A percentile compares a stretch with the other conserved stretches of the same genome.
These are phyloP conservation scores for Corynespora cassiicola DNA, from an alignment of 2,329 filamentous ascomycete genomes.

Conservation along the genomic window DNA sequence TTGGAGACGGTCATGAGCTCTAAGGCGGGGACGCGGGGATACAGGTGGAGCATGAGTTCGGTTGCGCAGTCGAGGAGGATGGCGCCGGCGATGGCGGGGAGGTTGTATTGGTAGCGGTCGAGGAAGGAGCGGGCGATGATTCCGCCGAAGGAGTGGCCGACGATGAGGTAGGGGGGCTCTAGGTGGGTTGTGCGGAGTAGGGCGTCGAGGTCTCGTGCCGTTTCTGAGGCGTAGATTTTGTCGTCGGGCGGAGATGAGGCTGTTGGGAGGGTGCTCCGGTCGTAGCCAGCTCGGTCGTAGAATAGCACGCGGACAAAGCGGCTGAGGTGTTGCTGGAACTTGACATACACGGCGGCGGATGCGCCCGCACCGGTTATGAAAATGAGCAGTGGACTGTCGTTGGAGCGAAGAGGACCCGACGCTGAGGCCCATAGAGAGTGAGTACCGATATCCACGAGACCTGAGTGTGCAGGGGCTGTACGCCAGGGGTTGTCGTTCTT, in stretches of 20 bases:
- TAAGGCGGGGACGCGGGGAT: slow-evolving; percentile 7
- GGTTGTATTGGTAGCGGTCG: slow-evolving; percentile 1
- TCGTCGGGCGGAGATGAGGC: background rate
- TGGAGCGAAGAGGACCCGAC: slow-evolving; percentile 7
- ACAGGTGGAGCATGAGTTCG: slow-evolving; percentile 15
- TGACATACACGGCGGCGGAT: slow-evolving; percentile 7
- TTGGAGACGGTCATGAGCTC: slow-evolving; percentile 4
- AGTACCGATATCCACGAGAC: slow-evolving; percentile 5
- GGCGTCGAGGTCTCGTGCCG: slow-evolving; percentile 9
- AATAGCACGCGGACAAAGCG: slow-evolving; percentile 9
- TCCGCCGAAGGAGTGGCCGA: slow-evolving; percentile 14
- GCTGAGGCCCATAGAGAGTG: slow-evolving; percentile 10
- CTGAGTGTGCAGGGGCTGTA: slow-evolving; percentile 1
- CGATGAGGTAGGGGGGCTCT: slow-evolving; percentile 11
- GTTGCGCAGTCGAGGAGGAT: slow-evolving; percentile 11
- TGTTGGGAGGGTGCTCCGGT: slow-evolving; percentile 12
- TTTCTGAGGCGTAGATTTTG: slow-evolving; percentile 7
- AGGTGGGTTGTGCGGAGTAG: slow-evolving; percentile 7
- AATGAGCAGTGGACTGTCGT: slow-evolving; percentile 10
- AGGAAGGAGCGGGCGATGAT: slow-evolving; percentile 14
- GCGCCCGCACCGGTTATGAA: slow-evolving; percentile 15
- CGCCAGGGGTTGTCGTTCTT: slow-evolving; percentile 12
- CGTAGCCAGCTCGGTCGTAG: slow-evolving; percentile 17
- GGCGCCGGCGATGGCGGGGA: background rate
- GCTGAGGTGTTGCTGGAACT: slow-evolving; percentile 11